phyloP scores from a whole-genome alignment of 2,329 filamentous ascomycete genomes.

The Penicillium psychrosexuale region DNA sequence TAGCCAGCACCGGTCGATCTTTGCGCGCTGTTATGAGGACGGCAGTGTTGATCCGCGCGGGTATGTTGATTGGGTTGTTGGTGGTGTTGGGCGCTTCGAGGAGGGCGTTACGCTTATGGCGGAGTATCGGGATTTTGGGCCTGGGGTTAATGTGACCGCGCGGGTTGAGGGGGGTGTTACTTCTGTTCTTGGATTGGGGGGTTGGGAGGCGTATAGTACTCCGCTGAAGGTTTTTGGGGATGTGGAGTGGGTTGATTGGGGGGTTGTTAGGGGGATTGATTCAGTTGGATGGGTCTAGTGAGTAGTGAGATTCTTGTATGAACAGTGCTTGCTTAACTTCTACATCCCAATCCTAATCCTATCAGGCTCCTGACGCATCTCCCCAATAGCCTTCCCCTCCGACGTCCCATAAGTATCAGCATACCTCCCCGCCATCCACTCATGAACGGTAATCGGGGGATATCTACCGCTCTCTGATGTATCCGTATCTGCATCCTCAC shows the following conservation, averaged over 20 bases:
- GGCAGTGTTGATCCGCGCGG: conserved; percentile 52
- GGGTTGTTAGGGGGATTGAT: conserved; percentile 6
- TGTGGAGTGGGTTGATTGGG: conserved; percentile 49
- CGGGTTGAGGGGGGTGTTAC: conserved; percentile 44
- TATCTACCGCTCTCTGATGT: conserved; percentile 15
- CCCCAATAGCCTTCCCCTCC: background rate
- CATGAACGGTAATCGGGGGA: conserved; percentile 23
- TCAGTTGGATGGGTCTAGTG: background rate
- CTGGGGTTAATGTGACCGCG: conserved; percentile 53
- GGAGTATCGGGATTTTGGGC: conserved; percentile 53
- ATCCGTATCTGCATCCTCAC: conserved; percentile 3
- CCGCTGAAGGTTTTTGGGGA: conserved; percentile 51
- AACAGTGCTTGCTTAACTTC: background rate
- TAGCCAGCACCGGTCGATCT: conserved; percentile 55
- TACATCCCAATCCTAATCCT: background rate
- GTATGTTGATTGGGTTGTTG: conserved; percentile 53
- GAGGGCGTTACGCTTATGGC: conserved; percentile 54
- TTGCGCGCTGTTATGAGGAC: conserved; percentile 56
- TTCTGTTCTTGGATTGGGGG: conserved; percentile 43
- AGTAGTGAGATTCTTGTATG: background rate
- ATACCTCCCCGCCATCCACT: conserved; percentile 26
- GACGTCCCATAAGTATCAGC: conserved; percentile 24
- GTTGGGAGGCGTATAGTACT: conserved; percentile 40
- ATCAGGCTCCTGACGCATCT: background rate
- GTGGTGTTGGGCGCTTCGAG: conserved; percentile 34